Evolutionary conservation across 768 basidiomycete species (phyloP), one percentile per base, ranked within the genome.

Genomic region (Rhodotorula paludigena): DNA sequence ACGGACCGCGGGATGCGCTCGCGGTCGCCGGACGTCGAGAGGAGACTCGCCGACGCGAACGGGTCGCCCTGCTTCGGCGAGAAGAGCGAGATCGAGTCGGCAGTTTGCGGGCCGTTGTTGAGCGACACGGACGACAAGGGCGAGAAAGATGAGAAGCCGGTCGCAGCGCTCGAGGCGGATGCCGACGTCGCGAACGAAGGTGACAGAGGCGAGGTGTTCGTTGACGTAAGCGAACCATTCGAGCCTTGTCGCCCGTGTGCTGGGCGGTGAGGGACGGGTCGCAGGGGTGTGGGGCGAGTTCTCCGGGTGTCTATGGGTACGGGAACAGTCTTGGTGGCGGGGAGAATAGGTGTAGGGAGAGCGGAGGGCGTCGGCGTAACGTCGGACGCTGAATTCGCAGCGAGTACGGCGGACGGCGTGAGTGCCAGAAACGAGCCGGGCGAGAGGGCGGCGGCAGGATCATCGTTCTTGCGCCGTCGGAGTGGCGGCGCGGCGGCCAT

Each of bases 131-230:
- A 38, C 20, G 66, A 67, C 14, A 67, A 56, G 33, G 63, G 67
- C 16, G 67, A 68, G 49, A 68, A 63, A 32, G 52, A 54, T 30
- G 67, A 57, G 23, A 62, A 45, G 39, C 41, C 58, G 11, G 65
- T 66, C 3, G 54, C 39, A 23, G 52, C 57, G 30, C 51, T 51
- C 44, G 66, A 72, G 41, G 66, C 57, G 5, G 71, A 72, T 25
- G 57, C 62, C n/a, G n/a, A n/a, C n/a, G n/a, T n/a, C 42, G 64
- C n/a, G 53, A 72, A 68, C 53, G 41, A 51, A 2, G 71, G 71
- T 7, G 71, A 72, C 16, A 62, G 45, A 0, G 71, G 71, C 2
- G 71, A 72, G 15, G 52, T n/a, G 51, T 61, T 68, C 1, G 35
- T 60, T 53, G 66, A 63, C 6, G 63, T 53, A 28, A 47, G 35